phyloP scores from a whole-genome alignment of 345 rosid species.

The Citrus trifoliata region DNA sequence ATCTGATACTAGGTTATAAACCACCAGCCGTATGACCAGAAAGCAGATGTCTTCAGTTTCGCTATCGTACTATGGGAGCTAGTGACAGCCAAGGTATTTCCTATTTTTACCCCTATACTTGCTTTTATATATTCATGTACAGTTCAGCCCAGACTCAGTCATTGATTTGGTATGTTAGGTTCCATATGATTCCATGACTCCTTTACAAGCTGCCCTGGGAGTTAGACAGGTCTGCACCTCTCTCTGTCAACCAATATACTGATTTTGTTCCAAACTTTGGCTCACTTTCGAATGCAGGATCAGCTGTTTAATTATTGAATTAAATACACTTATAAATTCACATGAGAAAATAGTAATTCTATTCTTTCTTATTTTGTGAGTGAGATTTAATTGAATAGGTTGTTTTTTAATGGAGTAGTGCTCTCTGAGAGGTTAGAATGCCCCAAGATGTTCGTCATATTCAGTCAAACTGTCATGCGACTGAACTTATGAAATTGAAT shows the following conservation, averaged over 20 bases:
- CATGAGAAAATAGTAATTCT: not conserved
- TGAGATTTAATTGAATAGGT: not conserved
- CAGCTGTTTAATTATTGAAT: not conserved
- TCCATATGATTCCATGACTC: constrained; percentile 65
- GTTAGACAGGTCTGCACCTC: constrained; percentile 55
- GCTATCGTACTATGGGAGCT: constrained; percentile 81
- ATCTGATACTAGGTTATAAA: constrained; percentile 55
- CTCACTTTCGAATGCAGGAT: not conserved
- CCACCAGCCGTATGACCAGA: constrained; percentile 68
- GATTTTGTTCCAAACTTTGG: not conserved
- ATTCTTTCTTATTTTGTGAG: not conserved
- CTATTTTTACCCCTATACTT: not conserved
- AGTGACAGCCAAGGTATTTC: constrained; percentile 65
- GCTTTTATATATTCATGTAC: not conserved
- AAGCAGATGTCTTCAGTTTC: constrained; percentile 74
- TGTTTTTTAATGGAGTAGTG: not conserved
- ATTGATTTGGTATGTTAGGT: constrained; percentile 36
- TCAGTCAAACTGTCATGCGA: not conserved
- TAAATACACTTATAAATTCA: not conserved
- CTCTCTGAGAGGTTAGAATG: not conserved
- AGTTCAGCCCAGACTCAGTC: not conserved
- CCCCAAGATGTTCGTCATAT: not conserved
- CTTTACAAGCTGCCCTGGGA: constrained; percentile 78
- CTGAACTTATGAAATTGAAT: not conserved
- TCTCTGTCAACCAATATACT: not conserved